These are phyloP conservation scores for Galeopsis tetrahit DNA, from an alignment of 257 asterid genomes.

Conservation along the genomic window DNA sequence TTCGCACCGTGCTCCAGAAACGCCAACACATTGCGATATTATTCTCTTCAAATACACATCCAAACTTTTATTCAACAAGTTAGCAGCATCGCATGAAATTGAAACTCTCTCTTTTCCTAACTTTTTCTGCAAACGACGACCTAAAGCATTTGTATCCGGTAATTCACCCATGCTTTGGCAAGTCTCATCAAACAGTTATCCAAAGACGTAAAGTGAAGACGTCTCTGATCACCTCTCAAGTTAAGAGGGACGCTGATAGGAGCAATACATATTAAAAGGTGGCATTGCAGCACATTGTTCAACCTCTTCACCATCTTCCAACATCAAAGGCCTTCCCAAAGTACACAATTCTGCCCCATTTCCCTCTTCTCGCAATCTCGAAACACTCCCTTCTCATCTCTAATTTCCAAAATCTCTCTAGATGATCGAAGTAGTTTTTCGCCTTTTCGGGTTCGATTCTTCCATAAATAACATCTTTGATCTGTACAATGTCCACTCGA, in stretches of 20 bases:
- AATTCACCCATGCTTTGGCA: slow-evolving; percentile 55
- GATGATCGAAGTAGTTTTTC: slow-evolving; percentile 56
- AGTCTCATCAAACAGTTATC: slow-evolving; percentile 26
- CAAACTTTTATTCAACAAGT: slow-evolving; percentile 64
- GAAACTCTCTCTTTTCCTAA: slow-evolving; percentile 68
- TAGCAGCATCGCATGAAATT: slow-evolving; percentile 58
- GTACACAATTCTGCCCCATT: slow-evolving; percentile 66
- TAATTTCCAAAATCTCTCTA: slow-evolving; percentile 45
- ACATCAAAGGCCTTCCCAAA: slow-evolving; percentile 52
- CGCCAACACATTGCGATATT: slow-evolving; percentile 56
- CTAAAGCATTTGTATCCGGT: slow-evolving; percentile 63
- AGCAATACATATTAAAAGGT: slow-evolving; percentile 53
- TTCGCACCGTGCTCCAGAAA: slow-evolving; percentile 44
- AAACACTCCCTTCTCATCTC: slow-evolving; percentile 58
- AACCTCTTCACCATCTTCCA: slow-evolving; percentile 93
- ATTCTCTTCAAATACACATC: slow-evolving; percentile 68
- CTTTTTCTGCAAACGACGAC: slow-evolving; percentile 60
- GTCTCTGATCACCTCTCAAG: slow-evolving; percentile 38
- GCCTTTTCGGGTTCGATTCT: slow-evolving; percentile 72
- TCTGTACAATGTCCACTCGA: slow-evolving; percentile 62
- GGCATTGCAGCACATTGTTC: slow-evolving; percentile 64
- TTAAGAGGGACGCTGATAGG: slow-evolving; percentile 66
- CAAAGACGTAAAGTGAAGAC: slow-evolving; percentile 29
- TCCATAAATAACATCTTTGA: slow-evolving; percentile 53
- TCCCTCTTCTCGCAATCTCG: slow-evolving; percentile 62